phyloP scores from a whole-genome alignment of 306 rosid species.

The Cucurbita ficifolia region DNA sequence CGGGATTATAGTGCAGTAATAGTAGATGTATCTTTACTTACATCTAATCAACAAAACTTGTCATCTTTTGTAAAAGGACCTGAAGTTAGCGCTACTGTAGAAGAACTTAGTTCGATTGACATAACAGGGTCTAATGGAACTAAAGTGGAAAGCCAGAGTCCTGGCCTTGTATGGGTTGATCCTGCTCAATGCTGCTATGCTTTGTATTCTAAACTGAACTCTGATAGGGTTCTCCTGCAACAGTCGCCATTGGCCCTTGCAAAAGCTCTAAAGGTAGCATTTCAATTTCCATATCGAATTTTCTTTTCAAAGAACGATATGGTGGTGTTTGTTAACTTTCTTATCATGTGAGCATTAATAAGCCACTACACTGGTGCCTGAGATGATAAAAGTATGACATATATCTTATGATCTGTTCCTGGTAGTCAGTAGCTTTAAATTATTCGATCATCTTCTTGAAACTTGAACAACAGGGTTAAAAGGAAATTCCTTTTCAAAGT shows the following conservation, averaged over 20 bases:
- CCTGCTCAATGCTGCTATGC: constrained; percentile 81
- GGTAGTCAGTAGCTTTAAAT: not conserved
- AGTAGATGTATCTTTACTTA: constrained; percentile 57
- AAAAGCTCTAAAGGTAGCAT: constrained; percentile 77
- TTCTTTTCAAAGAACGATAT: not conserved
- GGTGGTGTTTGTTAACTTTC: not conserved
- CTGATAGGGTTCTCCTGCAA: constrained; percentile 47
- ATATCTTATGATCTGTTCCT: not conserved
- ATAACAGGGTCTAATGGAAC: constrained; percentile 22
- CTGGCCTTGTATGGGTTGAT: constrained; percentile 67
- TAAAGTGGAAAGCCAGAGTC: constrained; percentile 26
- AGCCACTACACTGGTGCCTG: not conserved
- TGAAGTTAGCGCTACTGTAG: constrained; percentile 11
- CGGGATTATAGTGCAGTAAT: constrained; percentile 58
- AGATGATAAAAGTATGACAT: not conserved
- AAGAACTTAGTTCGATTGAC: constrained; percentile 1
- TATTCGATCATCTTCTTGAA: not conserved
- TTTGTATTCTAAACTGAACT: constrained; percentile 54
- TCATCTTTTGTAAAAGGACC: constrained; percentile 18
- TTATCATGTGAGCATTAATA: not conserved
- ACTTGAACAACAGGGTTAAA: not conserved
- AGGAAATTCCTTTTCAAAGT: not conserved
- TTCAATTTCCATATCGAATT: not conserved
- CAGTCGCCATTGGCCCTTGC: constrained; percentile 98
- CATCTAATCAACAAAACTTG: constrained; percentile 36